Evolutionary conservation across 2,329 filamentous ascomycete genomes (phyloP), one percentile per base, ranked within the genome.

Genomic region (Hypoxylon sp.): DNA sequence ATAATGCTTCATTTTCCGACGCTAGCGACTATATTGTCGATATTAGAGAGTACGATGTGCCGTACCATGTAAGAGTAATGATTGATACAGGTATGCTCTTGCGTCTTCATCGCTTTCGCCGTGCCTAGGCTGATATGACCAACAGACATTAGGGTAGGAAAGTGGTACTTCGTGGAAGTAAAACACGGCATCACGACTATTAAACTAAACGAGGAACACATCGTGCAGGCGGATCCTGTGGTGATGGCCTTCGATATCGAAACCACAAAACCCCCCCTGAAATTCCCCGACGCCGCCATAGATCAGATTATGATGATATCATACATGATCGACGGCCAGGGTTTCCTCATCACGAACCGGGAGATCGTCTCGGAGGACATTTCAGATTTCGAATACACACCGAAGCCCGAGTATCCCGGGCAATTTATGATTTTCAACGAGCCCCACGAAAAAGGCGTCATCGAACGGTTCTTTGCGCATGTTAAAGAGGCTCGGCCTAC

Each of bases 261-360:
- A 79, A 99, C 95, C 2, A 94, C 92, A 4, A 99, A 99, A 75
- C 83, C 95, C 15, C 95, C 96, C 1, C 83, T 99, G 56, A 99
- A 99, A 77, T 99, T 99, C 71, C 96, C 95, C 24, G 96, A 99
- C 75, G 90, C 95, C 1, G 87, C 93, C 3, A 90, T 97, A 67
- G 95, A 99, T 79, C 94, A 97, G 76, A 91, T 99, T 74, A 99
- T 99, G 94, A 99, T 99, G 95, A 94, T 99, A 77, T 99, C 96
- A 30, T 99, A 99, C 82, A 99, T 99, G 96, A 98, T 99, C 72
- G 95, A 99, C 72, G 96, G 95, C 0, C 94, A 97, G 79, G 95
- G 95, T 4, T 99, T 98, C 72, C 83, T 99, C 34, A 98, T 99
- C 78, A 99, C 95, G 4, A 99, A 99, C 75, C 89, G 96, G 73